Percentiles rank a stretch among this genome's conserved stretches.
phyloP scores from a whole-genome alignment of 225 moss, liverwort and hornwort genomes.

The Ulota crispa region DNA sequence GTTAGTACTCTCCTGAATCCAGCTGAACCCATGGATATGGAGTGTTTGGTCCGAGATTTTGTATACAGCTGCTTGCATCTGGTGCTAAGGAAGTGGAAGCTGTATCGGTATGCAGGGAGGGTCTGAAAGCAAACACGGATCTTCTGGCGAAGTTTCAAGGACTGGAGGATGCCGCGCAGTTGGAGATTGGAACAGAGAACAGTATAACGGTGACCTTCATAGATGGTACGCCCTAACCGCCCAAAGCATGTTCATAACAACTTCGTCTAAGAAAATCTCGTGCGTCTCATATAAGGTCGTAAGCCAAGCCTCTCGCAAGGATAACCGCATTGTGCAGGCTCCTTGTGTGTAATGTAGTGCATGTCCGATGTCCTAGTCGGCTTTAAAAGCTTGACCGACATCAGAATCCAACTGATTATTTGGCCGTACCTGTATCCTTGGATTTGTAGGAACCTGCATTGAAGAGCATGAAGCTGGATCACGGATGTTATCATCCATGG shows the following conservation, averaged over 20 bases:
- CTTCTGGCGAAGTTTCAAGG: conserved; percentile 44
- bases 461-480: conserved; percentile 60
- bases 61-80: neutral
- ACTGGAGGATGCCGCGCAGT: conserved; percentile 43
- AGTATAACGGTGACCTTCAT: conserved; percentile 41
- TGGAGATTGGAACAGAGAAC: conserved; percentile 47
- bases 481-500: conserved; percentile 61
- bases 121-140: conserved; percentile 57
- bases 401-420: neutral
- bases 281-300: neutral
- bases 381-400: neutral
- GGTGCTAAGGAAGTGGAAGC: conserved; percentile 3
- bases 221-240: conserved; percentile 41
- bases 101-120: conserved; percentile 54
- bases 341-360: neutral
- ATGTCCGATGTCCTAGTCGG: neutral
- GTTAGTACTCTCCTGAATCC: conserved; percentile 35
- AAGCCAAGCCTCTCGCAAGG: neutral
- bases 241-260: neutral
- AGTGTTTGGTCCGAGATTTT: neutral
- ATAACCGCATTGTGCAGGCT: neutral
- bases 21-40: neutral
- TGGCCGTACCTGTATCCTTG: neutral
- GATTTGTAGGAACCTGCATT: conserved; percentile 44
- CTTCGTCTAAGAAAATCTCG: neutral